Evolutionary conservation across 148 eudicot genomes (phyloP).

Genomic region (Selenicereus undatus): DNA sequence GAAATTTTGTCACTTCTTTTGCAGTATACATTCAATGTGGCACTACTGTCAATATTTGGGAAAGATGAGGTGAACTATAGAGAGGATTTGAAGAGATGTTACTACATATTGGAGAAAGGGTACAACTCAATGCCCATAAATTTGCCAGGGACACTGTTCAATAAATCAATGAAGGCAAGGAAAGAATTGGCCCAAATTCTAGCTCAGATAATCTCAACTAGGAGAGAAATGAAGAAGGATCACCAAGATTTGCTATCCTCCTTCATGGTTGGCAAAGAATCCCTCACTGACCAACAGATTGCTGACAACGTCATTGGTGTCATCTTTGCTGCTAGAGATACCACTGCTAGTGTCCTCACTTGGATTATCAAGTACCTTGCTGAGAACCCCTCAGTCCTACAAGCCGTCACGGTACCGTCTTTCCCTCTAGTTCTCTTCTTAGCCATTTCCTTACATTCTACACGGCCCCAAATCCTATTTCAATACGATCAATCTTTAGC

Average conservation of each 20-base stretch:
- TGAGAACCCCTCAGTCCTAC: slow-evolving; percentile 69
- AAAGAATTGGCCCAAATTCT: slow-evolving; percentile 72
- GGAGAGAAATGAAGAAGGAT: slow-evolving; percentile 44
- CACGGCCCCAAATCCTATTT: background rate
- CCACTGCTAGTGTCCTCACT: slow-evolving; percentile 88
- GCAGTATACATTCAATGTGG: slow-evolving; percentile 95
- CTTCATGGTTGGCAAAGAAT: slow-evolving; percentile 75
- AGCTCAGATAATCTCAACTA: slow-evolving; percentile 50
- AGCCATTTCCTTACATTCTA: background rate
- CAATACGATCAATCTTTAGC: background rate
- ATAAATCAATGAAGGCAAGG: slow-evolving; percentile 89
- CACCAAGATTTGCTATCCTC: slow-evolving; percentile 67
- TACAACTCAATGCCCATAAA: slow-evolving; percentile 95
- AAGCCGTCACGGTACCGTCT: slow-evolving; percentile 71
- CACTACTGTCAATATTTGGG: slow-evolving; percentile 80
- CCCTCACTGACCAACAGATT: slow-evolving; percentile 78
- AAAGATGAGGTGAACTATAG: slow-evolving; percentile 70
- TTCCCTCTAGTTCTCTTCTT: background rate
- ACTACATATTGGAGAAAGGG: slow-evolving; percentile 77
- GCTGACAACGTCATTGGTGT: slow-evolving; percentile 96
- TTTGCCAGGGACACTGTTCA: slow-evolving; percentile 82
- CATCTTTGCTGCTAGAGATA: slow-evolving; percentile 91
- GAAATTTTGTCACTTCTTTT: background rate
- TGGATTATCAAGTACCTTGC: slow-evolving; percentile 90
- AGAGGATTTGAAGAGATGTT: slow-evolving; percentile 85